Conservation (phyloP, 2,329 filamentous ascomycete genomes). For the Massarina eburnea region DNA sequence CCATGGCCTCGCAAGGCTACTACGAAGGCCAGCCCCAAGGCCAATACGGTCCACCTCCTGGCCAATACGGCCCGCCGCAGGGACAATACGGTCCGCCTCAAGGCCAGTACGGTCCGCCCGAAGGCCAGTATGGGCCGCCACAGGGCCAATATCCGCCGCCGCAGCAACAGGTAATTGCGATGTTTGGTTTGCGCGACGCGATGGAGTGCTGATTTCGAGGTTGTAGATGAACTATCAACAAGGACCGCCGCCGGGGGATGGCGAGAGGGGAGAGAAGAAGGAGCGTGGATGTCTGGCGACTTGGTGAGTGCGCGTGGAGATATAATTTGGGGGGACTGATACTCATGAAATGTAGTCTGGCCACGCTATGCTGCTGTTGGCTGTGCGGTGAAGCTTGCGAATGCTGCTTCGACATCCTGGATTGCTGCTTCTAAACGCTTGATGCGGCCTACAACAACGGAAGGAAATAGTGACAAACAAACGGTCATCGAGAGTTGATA, state of each 20-base stretch:
- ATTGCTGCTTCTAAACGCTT: slow-evolving; percentile 29
- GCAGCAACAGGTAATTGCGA: slow-evolving; percentile 27
- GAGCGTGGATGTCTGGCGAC: slow-evolving; percentile 35
- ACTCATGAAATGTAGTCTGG: slow-evolving; percentile 22
- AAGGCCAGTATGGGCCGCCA: slow-evolving; percentile 9
- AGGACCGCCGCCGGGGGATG: slow-evolving; percentile 23
- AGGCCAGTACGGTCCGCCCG: slow-evolving; percentile 18
- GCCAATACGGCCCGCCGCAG: slow-evolving; percentile 20
- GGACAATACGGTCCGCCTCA: slow-evolving; percentile 21
- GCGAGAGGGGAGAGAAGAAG: slow-evolving; percentile 32
- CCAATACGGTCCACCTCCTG: slow-evolving; percentile 3
- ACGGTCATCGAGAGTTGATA: neutral
- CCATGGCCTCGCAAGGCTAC: slow-evolving; percentile 17
- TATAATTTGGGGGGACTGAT: neutral
- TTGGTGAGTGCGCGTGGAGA: slow-evolving; percentile 24
- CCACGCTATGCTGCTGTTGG: slow-evolving; percentile 41
- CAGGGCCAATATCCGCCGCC: slow-evolving; percentile 28
- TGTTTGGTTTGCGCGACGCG: neutral
- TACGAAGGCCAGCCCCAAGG: neutral
- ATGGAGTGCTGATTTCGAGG: neutral
- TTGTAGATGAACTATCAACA: slow-evolving; percentile 38
- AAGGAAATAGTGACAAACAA: neutral
- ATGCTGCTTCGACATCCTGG: slow-evolving; percentile 36
- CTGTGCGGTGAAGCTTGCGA: slow-evolving; percentile 40
- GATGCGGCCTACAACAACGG: neutral